Evolutionary conservation across 2,329 filamentous ascomycete species (phyloP), one percentile per base, ranked within the genome.

Genomic region (Neonectria neomacrospora): DNA sequence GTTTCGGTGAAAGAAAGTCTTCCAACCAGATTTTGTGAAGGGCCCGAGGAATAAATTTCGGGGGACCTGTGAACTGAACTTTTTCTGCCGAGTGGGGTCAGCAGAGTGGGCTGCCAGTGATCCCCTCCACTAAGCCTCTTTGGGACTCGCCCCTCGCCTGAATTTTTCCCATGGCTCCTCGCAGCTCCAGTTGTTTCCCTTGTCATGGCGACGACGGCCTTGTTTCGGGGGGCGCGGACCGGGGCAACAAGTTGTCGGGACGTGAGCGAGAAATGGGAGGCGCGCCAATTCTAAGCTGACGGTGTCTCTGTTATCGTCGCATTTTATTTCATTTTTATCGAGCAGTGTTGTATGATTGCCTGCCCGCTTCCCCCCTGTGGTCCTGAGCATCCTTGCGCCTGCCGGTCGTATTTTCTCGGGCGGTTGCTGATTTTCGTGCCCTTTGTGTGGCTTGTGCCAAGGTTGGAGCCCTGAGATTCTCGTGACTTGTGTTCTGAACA

Each of bases 1-100:
- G 76, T 77, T 73, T 73, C 71, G 71, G 67, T 73, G 76, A 74
- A 75, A 78, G 75, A 78, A 77, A 76, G 78, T 77, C 75, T 75
- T 69, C 71, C 71, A 67, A 66, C 71, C 67, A 72, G 72, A 74
- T 75, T 75, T 76, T 76, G 71, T 77, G 72, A 72, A 71, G 71
- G 65, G 64, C 61, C 62, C 67, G 50, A 65, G 67, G 65, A 73
- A 70, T 67, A 73, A 74, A 73, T 74, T 77, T 75, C 74, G 67
- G 70, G 68, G 71, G 69, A 68, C 70, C 69, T 72, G 71, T 72
- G 67, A 74, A 74, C 73, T 75, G 54, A 56, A 57, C 59, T 78
- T 77, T 77, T 74, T 74, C 73, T 73, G 68, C 70, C 71, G 63
- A 55, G 65, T 65, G 71, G 70, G 68, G 68, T 55, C 44, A 59